Base-by-base conservation (phyloP, 495 filamentous ascomycete genomes). In the Penicillium lividum region DNA sequence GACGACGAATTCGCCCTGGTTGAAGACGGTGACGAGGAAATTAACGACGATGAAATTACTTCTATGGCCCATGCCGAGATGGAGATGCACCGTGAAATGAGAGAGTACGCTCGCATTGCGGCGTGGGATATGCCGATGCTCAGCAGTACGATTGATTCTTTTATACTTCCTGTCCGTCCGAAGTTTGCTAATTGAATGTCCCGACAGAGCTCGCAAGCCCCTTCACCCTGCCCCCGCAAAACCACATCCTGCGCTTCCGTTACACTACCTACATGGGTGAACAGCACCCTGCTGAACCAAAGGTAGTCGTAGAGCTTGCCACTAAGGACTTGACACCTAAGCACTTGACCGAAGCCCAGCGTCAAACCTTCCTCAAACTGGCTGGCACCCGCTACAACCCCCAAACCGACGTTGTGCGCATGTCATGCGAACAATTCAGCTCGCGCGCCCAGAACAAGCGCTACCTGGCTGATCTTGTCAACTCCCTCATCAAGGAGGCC, bases 181-280 rank as follows among this genome's bases (percentile, higher is more conserved):
- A 13, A 25, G 11, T 38, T 59, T 61, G 51, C 69, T 78, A 52
- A 78, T 25, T 22, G 22, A 2, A 22, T 22, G 56, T 16, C 30
- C 31, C 52, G 43, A 15, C 65, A 95, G 92, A 92, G 61, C 80
- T 96, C 42, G 88, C 89, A 50, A 89, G 88, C 72, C 86, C 89
- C 34, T 98, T 96, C 75, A 76, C 79, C 34, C 72, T 78, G 31
- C 88, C 87, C 4, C 90, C 92, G 11, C 70, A 84, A 47, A 70
- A 74, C 47, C 78, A 86, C 48, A 80, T 89, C 61, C 83, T 98
- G 51, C 88, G 94, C 60, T 98, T 97, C 82, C 87, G 94, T 66
- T 97, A 97, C 76, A 98, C 95, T n/a, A 90, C 86, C 47, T 97
- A 97, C 73, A 85, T 98, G 82, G 95, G 95, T 60, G 94, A 98